Percentiles rank a stretch among this genome's conserved stretches.
Evolutionary conservation across 352 stramenopile species (phyloP).

Genomic region (Phytophthora rubi): DNA sequence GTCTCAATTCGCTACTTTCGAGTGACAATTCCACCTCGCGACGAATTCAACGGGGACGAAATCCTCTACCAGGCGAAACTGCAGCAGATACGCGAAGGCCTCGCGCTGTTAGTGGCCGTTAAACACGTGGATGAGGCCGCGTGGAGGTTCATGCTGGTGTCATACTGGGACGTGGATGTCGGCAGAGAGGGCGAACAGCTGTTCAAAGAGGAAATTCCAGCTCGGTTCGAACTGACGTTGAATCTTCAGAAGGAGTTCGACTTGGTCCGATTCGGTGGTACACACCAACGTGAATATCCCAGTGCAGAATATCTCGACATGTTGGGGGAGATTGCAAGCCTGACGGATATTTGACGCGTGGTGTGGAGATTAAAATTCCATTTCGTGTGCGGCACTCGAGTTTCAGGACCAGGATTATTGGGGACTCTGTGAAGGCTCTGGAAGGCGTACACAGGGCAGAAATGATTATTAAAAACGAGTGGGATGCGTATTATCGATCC

Average conservation of each 20-base stretch:
- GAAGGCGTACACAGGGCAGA: neutral
- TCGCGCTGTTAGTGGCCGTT: neutral
- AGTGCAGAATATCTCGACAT: neutral
- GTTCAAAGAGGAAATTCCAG: neutral
- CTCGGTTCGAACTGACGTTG: neutral
- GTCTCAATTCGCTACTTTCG: neutral
- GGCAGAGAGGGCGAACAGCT: neutral
- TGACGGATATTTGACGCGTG: neutral
- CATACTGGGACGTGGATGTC: neutral
- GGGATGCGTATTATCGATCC: neutral
- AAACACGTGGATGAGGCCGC: neutral
- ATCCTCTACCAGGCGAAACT: neutral
- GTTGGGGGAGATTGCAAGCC: neutral
- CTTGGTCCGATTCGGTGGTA: neutral
- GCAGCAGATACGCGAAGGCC: neutral
- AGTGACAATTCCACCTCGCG: neutral
- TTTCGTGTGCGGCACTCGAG: neutral
- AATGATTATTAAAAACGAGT: neutral
- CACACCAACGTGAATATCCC: neutral
- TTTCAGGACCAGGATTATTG: neutral
- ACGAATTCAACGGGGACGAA: neutral
- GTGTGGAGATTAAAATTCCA: neutral
- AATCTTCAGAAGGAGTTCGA: constrained; percentile 3
- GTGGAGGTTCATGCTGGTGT: neutral
- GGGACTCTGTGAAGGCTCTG: neutral